Percentiles rank a stretch among this genome's conserved stretches.
phyloP scores from a whole-genome alignment of 441 rosid species.

The Melastoma candidum region DNA sequence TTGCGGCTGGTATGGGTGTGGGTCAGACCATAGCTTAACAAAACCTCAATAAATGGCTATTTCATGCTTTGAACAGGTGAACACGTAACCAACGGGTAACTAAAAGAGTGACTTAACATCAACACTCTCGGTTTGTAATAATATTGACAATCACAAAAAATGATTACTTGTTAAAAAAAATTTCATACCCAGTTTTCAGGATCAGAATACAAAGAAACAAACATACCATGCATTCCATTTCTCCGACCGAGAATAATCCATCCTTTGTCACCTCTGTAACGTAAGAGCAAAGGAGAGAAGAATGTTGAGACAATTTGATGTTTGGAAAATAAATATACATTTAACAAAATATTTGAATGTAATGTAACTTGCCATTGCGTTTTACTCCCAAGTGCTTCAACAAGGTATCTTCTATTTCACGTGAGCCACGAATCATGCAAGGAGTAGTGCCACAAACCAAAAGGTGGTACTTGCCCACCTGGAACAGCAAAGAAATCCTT shows the following conservation, averaged over 20 bases:
- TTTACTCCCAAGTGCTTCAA: slow-evolving; percentile 92
- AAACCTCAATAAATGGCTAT: too few relatives aligned
- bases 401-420: slow-evolving; percentile 80
- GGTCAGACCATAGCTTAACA: too few relatives aligned
- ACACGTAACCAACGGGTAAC: too few relatives aligned
- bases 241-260: slow-evolving; percentile 97
- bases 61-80: too few relatives aligned
- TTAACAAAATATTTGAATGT: background rate
- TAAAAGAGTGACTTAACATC: too few relatives aligned
- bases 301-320: background rate
- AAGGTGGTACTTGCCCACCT: slow-evolving; percentile 97
- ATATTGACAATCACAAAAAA: too few relatives aligned
- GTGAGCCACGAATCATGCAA: slow-evolving; percentile 95
- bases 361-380: slow-evolving; percentile 64
- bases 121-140: too few relatives aligned
- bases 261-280: slow-evolving; percentile 90
- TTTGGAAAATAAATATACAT: background rate
- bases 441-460: slow-evolving; percentile 99
- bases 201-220: slow-evolving; percentile 8
- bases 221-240: slow-evolving; percentile 99
- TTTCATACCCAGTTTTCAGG: too few relatives aligned
- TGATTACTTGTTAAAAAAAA: too few relatives aligned
- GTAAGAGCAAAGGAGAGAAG: slow-evolving; percentile 9
- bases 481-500: slow-evolving; percentile 20
- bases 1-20: too few relatives aligned